Percentiles rank a stretch among this genome's conserved stretches.
Conservation (phyloP, 176 grass and related monocot species). For the Canna indica region DNA sequence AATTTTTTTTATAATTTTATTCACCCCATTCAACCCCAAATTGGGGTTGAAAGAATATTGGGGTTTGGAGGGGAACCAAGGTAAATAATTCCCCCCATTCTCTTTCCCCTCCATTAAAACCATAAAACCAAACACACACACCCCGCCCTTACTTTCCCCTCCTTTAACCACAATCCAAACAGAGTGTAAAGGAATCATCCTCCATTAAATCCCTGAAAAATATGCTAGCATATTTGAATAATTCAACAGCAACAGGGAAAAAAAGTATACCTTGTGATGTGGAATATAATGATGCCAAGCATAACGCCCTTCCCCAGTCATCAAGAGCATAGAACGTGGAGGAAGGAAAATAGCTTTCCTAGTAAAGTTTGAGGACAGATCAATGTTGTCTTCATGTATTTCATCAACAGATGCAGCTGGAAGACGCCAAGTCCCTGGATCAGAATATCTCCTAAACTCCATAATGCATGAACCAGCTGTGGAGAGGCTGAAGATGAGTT, state of each 20-base stretch:
- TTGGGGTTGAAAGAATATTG: too few species aligned
- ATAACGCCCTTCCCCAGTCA: constrained; percentile 91
- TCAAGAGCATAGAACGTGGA: constrained; percentile 68
- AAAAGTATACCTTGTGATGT: constrained; percentile 76
- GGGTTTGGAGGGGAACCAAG: too few species aligned
- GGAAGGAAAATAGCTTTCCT: constrained; percentile 80
- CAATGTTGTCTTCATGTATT: constrained; percentile 30
- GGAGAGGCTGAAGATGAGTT: constrained; percentile 95
- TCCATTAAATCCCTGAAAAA: neutral
- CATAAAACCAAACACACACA: too few species aligned
- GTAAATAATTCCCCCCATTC: too few species aligned
- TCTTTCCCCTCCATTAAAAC: too few species aligned
- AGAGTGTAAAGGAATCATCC: constrained; percentile 10
- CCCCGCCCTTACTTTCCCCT: too few species aligned
- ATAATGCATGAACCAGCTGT: constrained; percentile 84
- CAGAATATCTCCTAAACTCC: constrained; percentile 84
- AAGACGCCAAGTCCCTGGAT: constrained; percentile 51
- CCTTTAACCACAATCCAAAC: too few species aligned
- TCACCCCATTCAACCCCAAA: too few species aligned
- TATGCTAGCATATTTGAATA: neutral
- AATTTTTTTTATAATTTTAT: too few species aligned
- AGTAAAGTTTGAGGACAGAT: constrained; percentile 26
- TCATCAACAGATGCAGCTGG: constrained; percentile 29
- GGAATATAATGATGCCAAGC: constrained; percentile 99
- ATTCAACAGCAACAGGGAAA: neutral